These are phyloP conservation scores for Spongispora temasekensis DNA, from an alignment of 1,284 basidiomycete species.

Conservation along the genomic window DNA sequence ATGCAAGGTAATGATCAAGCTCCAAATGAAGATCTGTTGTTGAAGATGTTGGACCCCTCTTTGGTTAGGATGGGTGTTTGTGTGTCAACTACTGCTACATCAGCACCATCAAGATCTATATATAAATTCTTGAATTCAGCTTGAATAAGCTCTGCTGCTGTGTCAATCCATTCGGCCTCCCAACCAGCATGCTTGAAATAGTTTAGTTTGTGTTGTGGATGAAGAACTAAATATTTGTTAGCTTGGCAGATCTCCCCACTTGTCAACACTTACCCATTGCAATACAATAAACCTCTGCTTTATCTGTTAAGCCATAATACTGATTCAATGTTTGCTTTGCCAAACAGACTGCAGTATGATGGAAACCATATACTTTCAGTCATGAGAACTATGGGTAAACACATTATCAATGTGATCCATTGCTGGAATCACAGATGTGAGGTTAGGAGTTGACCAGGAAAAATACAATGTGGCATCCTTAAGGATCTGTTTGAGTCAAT, in stretches of 20 bases:
- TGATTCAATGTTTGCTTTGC: no score
- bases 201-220: neutral
- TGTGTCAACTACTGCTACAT: neutral
- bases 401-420: slow-evolving; percentile 6
- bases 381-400: slow-evolving; percentile 3
- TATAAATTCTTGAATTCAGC: neutral
- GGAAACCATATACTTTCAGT: no score
- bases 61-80: neutral
- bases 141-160: neutral
- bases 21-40: neutral
- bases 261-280: no score
- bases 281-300: no score
- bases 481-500: neutral
- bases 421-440: neutral
- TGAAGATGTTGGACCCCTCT: neutral
- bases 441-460: neutral
- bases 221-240: neutral
- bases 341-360: no score
- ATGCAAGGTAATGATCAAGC: neutral
- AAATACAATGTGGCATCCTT: neutral
- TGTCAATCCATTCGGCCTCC: neutral
- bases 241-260: no score
- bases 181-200: neutral
- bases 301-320: no score
- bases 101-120: neutral